phyloP scores from a whole-genome alignment of 208 protist species.

The Angomonas desouzai region DNA sequence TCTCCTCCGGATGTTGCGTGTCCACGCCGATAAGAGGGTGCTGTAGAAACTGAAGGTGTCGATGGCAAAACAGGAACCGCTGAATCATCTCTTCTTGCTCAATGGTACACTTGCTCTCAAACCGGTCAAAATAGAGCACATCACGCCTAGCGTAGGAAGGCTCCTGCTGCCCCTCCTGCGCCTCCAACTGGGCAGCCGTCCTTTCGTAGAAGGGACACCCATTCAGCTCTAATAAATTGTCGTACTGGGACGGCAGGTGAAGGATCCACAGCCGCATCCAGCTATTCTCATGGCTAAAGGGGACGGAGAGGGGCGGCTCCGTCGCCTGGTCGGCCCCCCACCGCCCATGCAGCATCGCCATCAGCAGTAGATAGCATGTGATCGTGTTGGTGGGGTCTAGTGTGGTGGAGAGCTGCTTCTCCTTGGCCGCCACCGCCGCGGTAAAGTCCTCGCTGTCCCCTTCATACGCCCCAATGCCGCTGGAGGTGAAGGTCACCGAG shows the following conservation, averaged over 20 bases:
- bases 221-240: slow-evolving; percentile 80
- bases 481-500: slow-evolving; percentile 10
- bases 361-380: slow-evolving; percentile 61
- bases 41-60: slow-evolving; percentile 28
- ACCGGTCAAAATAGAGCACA: slow-evolving; percentile 39
- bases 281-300: slow-evolving; percentile 43
- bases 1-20: neutral
- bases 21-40: slow-evolving; percentile 6
- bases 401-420: slow-evolving; percentile 24
- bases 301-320: slow-evolving; percentile 11
- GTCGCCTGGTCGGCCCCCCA: slow-evolving; percentile 2
- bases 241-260: slow-evolving; percentile 57
- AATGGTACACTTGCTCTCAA: slow-evolving; percentile 26
- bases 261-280: slow-evolving; percentile 77
- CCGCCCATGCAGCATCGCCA: slow-evolving; percentile 46
- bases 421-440: slow-evolving; percentile 20
- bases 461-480: slow-evolving; percentile 1
- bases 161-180: neutral
- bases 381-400: slow-evolving; percentile 68
- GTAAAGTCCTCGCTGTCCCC: slow-evolving; percentile 10
- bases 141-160: neutral
- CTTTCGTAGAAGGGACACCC: neutral
- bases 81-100: slow-evolving; percentile 39
- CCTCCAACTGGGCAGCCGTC: neutral
- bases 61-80: slow-evolving; percentile 38